Evolutionary conservation across 2,329 filamentous ascomycete genomes (phyloP).

Genomic region (Ceratocystis cubensis): DNA sequence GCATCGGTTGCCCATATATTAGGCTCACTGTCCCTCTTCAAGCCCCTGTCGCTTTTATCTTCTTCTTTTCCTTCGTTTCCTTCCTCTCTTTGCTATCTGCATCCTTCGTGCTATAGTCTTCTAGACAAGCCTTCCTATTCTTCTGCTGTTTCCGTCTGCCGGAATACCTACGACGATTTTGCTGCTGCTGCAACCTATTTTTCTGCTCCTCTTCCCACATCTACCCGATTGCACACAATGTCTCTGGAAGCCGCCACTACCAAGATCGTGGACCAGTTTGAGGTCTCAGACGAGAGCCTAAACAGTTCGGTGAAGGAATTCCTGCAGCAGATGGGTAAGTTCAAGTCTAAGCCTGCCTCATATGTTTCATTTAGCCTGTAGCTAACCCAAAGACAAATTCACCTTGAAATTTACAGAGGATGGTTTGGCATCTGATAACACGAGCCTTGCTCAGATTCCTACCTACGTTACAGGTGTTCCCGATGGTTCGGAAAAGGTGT

Average conservation of each 20-base stretch:
- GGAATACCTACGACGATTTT: conserved; percentile 27
- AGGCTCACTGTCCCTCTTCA: conserved; percentile 20
- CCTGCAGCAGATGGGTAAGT: conserved; percentile 63
- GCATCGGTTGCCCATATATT: conserved; percentile 30
- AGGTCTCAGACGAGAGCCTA: conserved; percentile 65
- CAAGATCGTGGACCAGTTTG: conserved; percentile 72
- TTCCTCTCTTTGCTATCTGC: conserved; percentile 22
- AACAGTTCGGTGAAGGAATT: conserved; percentile 76
- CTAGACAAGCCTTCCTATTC: conserved; percentile 20
- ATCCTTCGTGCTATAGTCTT: conserved; percentile 12
- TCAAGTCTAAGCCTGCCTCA: too few species aligned
- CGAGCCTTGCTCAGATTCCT: conserved; percentile 86
- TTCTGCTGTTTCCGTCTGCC: conserved; percentile 39
- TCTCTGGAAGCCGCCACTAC: conserved; percentile 57
- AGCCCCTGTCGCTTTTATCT: conserved; percentile 15
- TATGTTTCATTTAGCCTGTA: neutral
- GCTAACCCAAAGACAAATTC: neutral
- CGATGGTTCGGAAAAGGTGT: conserved; percentile 93
- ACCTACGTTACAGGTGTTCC: conserved; percentile 93
- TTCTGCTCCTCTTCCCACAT: conserved; percentile 41
- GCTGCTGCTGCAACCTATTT: conserved; percentile 28
- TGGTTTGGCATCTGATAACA: conserved; percentile 64
- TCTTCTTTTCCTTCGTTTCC: conserved; percentile 22
- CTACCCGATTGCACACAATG: conserved; percentile 44
- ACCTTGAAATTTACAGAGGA: conserved; percentile 45